These are phyloP conservation scores for Corymbia calophylla DNA, from an alignment of 441 rosid species.

Conservation along the genomic window DNA sequence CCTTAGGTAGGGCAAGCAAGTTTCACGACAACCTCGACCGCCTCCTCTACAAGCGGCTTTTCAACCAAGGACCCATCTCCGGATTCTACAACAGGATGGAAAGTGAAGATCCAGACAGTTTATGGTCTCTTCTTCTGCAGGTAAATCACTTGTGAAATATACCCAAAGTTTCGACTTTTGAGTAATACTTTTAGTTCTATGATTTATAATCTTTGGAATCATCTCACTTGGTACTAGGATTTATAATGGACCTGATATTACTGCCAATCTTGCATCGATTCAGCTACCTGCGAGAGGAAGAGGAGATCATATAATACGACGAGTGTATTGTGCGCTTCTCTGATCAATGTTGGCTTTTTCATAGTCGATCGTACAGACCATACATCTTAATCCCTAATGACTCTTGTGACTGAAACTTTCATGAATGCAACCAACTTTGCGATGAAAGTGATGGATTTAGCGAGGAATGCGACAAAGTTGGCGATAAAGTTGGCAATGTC, in stretches of 20 bases:
- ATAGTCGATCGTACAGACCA: neutral
- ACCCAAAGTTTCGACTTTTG: neutral
- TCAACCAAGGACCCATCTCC: neutral
- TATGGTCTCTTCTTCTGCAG: neutral
- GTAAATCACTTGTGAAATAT: neutral
- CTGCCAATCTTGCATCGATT: no score
- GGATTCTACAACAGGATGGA: neutral
- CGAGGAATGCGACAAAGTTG: fast-evolving
- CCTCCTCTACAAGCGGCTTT: neutral
- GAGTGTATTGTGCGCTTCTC: no score
- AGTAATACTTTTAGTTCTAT: no score
- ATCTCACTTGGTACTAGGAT: neutral
- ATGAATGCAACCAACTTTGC: fast-evolving
- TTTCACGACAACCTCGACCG: neutral
- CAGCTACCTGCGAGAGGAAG: neutral
- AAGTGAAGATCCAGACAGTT: neutral
- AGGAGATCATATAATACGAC: neutral
- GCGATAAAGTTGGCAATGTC: fast-evolving
- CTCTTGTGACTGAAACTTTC: neutral
- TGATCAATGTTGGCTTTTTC: no score
- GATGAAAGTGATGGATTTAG: neutral
- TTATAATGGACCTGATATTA: no score
- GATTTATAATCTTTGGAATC: neutral
- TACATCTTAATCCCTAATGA: no score
- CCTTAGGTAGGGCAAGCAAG: neutral